Conservation (phyloP, 1,284 basidiomycete genomes). For the Laetiporus sulphureus region DNA sequence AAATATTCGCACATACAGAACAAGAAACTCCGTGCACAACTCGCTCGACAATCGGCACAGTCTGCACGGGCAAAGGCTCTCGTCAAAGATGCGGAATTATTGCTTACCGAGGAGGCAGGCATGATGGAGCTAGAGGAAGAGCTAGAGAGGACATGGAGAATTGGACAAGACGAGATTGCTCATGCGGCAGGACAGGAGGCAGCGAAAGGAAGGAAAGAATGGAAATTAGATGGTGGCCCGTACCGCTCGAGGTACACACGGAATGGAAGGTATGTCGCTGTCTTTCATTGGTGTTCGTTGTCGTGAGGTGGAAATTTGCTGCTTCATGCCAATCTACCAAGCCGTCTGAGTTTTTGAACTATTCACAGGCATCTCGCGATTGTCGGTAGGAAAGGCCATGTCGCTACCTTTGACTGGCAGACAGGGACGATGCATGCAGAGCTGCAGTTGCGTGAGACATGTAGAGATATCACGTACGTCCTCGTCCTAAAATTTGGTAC, state of each 20-base stretch:
- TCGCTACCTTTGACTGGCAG: constrained; percentile 96
- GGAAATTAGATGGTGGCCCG: constrained; percentile 84
- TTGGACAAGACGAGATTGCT: constrained; percentile 78
- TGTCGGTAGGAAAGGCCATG: constrained; percentile 78
- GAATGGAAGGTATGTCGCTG: constrained; percentile 72
- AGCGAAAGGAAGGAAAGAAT: constrained; percentile 71
- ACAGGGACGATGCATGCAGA: constrained; percentile 84
- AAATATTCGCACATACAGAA: constrained; percentile 63
- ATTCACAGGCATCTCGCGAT: constrained; percentile 72
- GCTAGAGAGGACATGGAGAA: constrained; percentile 87
- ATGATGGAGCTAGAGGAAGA: constrained; percentile 67
- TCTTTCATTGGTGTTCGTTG: neutral
- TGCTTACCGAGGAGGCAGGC: constrained; percentile 62
- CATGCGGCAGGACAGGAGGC: constrained; percentile 67
- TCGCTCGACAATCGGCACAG: constrained; percentile 55
- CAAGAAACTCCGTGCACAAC: constrained; percentile 67
- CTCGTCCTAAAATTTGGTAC: neutral
- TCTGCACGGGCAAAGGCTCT: constrained; percentile 50
- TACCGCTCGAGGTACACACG: constrained; percentile 81
- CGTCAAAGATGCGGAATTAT: constrained; percentile 57
- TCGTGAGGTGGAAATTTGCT: no score
- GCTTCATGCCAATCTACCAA: no score
- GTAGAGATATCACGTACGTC: constrained; percentile 83
- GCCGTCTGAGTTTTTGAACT: no score
- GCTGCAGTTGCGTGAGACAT: constrained; percentile 84